Conservation (phyloP, 768 basidiomycete genomes). For the Trametes cinnabarina region DNA sequence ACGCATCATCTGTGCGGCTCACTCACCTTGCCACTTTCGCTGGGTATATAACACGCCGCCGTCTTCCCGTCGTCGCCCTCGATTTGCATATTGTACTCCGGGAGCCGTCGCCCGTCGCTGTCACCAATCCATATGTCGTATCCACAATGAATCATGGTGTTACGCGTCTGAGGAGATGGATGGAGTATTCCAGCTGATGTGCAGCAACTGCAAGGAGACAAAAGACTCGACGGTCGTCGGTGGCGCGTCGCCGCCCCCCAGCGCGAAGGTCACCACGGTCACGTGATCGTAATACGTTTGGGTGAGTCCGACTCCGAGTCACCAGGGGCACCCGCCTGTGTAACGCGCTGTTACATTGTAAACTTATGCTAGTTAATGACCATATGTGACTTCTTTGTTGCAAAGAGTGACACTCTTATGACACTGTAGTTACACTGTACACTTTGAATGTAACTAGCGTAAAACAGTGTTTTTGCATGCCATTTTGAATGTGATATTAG, state of each 20-base stretch:
- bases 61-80: constrained; percentile 4
- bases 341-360: too few species aligned
- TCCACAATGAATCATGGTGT: constrained; percentile 1
- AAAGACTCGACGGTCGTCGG: neutral
- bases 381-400: too few species aligned
- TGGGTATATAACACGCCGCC: constrained; percentile 11
- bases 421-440: too few species aligned
- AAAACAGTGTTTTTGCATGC: too few species aligned
- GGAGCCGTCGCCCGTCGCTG: neutral
- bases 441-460: too few species aligned
- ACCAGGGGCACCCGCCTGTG: too few species aligned
- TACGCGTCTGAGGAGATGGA: neutral
- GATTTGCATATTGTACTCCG: constrained; percentile 4
- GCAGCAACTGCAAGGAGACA: neutral
- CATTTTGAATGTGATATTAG: too few species aligned
- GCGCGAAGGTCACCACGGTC: neutral
- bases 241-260: neutral
- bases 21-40: constrained; percentile 18
- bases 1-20: too few species aligned
- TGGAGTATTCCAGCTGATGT: neutral
- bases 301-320: too few species aligned
- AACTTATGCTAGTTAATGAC: too few species aligned
- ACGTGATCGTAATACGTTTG: neutral
- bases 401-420: too few species aligned
- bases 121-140: constrained; percentile 9